Base-by-base conservation (phyloP, 73 alveolate species). In the Symbiodinium natans region DNA sequence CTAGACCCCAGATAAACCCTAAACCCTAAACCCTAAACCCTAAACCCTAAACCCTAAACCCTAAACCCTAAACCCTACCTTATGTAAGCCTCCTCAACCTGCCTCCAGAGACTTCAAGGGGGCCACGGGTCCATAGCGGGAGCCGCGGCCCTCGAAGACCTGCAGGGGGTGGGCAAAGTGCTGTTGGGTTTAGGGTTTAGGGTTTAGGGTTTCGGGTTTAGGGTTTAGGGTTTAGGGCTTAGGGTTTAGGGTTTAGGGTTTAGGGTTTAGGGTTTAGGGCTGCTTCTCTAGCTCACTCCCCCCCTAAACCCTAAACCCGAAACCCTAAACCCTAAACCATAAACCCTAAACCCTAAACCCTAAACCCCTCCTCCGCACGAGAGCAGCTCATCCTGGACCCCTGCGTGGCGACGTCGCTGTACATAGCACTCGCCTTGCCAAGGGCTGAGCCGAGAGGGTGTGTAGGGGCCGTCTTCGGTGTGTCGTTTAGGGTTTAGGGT, bases 101-200 rank as follows among this genome's bases (percentile, higher is more conserved):
- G n/a, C 97, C 97, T 90, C 97, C 80, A 90, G 48, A 39, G 97
- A 90, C 52, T 90, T 68, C 56, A 90, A 33, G 21, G 97, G 97
- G 13, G 97, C 97, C 31, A 41, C 77, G 13, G 97, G 97, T 2
- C 97, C 97, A 29, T 90, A 90, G 75, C 88, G 97, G 39, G 97
- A 90, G 42, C 97, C 97, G 39, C 34, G 43, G 40, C 97, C 97
- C 19, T 90, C 97, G 42, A 90, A 90, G 97, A 90, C 97, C 97
- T 90, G 82, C 63, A 13, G 27, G 0, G 48, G 59, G 59, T 46
- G 59, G 86, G 11, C 4, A 74, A 75, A 29, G 31, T 54, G 74
- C 29, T 13, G 74, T n/a, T n/a, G n/a, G 74, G 74, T 13, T 54
- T 54, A 13, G 27, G 31, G 1, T 56, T 21, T 21, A 29, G 27